A percentile compares a stretch with the other conserved stretches of the same genome.
Evolutionary conservation across 1,284 basidiomycete genomes (phyloP).

Genomic region (Porphyrellus sp.): DNA sequence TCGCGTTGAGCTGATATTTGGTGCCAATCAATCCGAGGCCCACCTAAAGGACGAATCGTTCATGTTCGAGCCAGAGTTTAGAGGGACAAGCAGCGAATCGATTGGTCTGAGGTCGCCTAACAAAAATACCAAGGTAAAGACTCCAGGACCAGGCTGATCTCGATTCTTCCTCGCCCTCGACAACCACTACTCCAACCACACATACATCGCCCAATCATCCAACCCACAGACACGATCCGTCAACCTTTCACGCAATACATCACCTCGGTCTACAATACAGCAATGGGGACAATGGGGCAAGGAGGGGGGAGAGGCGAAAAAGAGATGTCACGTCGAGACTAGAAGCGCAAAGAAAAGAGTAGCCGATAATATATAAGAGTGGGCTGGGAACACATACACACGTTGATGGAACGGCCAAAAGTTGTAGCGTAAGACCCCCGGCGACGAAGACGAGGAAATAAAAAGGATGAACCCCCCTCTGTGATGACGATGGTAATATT

Average conservation of each 20-base stretch:
- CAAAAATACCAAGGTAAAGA: constrained; percentile 10
- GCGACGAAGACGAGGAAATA: constrained; percentile 12
- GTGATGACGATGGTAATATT: constrained; percentile 15
- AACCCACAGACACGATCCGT: constrained; percentile 13
- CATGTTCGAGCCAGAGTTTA: neutral
- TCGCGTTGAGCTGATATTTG: no score
- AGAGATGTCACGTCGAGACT: constrained; percentile 23
- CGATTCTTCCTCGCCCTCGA: constrained; percentile 7
- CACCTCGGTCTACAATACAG: constrained; percentile 22
- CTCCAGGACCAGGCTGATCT: constrained; percentile 11
- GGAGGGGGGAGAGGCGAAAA: neutral
- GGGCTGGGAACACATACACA: constrained; percentile 24
- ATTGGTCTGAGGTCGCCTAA: constrained; percentile 14
- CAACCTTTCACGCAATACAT: constrained; percentile 15
- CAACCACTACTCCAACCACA: neutral
- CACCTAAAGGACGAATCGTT: no score
- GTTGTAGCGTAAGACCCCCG: constrained; percentile 11
- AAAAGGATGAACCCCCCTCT: constrained; percentile 11
- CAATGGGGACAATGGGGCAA: neutral
- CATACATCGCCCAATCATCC: constrained; percentile 11
- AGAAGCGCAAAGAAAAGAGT: constrained; percentile 18
- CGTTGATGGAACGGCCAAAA: constrained; percentile 7
- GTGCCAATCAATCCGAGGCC: no score
- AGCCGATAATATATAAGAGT: constrained; percentile 34
- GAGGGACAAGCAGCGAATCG: constrained; percentile 11